Conservation (phyloP, 2,329 filamentous ascomycete species). For the Phaeosphaeriaceae sp. region DNA sequence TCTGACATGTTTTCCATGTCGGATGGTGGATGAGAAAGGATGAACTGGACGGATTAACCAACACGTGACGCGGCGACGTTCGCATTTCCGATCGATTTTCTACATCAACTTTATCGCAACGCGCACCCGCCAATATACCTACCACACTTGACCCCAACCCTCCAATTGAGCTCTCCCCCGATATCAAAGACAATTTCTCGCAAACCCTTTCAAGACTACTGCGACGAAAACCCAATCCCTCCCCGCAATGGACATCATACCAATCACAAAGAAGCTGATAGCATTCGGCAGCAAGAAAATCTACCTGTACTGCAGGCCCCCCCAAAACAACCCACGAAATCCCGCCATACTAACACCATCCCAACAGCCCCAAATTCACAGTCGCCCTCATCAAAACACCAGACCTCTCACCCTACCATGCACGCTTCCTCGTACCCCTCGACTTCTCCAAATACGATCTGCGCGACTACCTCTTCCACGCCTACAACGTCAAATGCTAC, state of each 20-base stretch:
- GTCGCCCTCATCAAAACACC: constrained; percentile 79
- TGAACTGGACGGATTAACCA: neutral
- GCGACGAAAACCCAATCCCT: too few relatives aligned
- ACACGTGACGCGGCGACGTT: constrained; percentile 4
- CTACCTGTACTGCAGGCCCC: constrained; percentile 50
- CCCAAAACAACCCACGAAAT: neutral
- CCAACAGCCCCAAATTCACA: constrained; percentile 75
- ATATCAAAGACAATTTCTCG: too few relatives aligned
- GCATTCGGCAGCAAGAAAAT: constrained; percentile 54
- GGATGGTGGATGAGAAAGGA: neutral
- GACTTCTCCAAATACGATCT: constrained; percentile 96
- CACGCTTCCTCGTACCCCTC: constrained; percentile 88
- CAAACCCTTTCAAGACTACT: too few relatives aligned
- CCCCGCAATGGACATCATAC: constrained; percentile 36
- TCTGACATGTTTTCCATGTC: too few relatives aligned
- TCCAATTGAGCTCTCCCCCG: too few relatives aligned
- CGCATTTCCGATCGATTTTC: constrained; percentile 1
- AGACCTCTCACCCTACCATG: constrained; percentile 76
- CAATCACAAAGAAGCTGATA: constrained; percentile 42
- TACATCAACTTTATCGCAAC: neutral
- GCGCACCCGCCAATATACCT: too few relatives aligned
- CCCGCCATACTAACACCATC: constrained; percentile 10
- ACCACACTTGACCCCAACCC: too few relatives aligned
- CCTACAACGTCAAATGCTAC: constrained; percentile 74
- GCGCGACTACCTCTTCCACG: constrained; percentile 89